Conservation (phyloP, 2,329 filamentous ascomycete species). For the Coniochaeta sp. region DNA sequence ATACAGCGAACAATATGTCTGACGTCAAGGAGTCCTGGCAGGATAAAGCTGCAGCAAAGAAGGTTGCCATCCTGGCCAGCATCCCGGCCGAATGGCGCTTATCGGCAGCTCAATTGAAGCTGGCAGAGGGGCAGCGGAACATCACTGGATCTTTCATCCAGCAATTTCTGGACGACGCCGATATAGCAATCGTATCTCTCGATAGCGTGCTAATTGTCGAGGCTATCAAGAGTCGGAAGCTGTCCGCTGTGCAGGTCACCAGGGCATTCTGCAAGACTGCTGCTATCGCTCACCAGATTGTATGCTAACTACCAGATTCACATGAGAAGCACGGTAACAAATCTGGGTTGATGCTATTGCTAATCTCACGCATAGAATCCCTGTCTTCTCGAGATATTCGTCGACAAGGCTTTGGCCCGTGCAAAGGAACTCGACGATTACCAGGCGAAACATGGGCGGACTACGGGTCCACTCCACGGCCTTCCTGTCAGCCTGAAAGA, state of each 20-base stretch:
- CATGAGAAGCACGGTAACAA: too few relatives aligned
- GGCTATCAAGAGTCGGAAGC: slow-evolving; percentile 13
- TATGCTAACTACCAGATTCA: slow-evolving; percentile 15
- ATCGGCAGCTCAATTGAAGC: slow-evolving; percentile 6
- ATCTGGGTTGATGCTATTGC: too few relatives aligned
- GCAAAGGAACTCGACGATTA: slow-evolving; percentile 40
- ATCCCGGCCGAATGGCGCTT: slow-evolving; percentile 15
- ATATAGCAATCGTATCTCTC: slow-evolving; percentile 5
- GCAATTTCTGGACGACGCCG: slow-evolving; percentile 6
- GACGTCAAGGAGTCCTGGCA: slow-evolving; percentile 8
- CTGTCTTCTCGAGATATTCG: slow-evolving; percentile 45
- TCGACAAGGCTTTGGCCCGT: slow-evolving; percentile 36
- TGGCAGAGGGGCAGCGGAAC: slow-evolving; percentile 5
- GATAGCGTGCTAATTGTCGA: slow-evolving; percentile 6
- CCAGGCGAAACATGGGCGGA: slow-evolving; percentile 27
- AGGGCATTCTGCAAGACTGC: slow-evolving; percentile 48
- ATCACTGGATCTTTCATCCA: slow-evolving; percentile 13
- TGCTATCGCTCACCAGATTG: slow-evolving; percentile 49
- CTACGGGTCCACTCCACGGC: slow-evolving; percentile 53
- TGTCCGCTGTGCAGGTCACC: slow-evolving; percentile 35
- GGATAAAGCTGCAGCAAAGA: slow-evolving; percentile 11
- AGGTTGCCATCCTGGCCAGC: slow-evolving; percentile 7
- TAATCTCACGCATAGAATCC: slow-evolving; percentile 21
- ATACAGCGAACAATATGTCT: background rate
- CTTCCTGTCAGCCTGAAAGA: slow-evolving; percentile 47